Percentiles rank a stretch among this genome's conserved stretches.
Evolutionary conservation across 306 rosid species (phyloP).

Genomic region (Cucurbita maxima): DNA sequence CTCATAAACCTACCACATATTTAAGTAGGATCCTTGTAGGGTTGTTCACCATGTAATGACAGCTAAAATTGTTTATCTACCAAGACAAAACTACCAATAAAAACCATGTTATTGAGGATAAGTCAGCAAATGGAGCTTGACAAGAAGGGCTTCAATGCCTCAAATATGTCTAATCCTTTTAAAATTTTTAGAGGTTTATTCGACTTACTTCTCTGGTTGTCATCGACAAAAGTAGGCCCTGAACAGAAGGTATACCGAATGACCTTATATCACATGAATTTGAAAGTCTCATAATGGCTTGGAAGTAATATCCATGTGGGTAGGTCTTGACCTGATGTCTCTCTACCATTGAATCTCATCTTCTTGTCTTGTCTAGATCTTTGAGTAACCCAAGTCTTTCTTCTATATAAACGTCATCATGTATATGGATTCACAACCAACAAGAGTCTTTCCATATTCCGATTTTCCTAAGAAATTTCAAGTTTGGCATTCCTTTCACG

Average conservation of each 20-base stretch:
- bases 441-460: neutral
- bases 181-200: neutral
- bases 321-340: neutral
- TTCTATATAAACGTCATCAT: neutral
- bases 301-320: neutral
- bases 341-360: neutral
- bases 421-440: neutral
- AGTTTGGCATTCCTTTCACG: neutral
- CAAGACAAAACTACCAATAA: neutral
- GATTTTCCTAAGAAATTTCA: neutral
- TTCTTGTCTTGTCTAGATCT: neutral
- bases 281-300: neutral
- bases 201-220: neutral
- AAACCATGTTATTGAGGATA: neutral
- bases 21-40: too few relatives aligned
- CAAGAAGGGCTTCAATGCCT: neutral
- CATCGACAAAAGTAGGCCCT: neutral
- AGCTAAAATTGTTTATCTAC: too few relatives aligned
- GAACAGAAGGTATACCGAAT: neutral
- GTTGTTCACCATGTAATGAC: too few relatives aligned
- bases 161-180: neutral
- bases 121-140: neutral
- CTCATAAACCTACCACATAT: neutral
- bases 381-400: neutral
- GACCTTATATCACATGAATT: neutral